Percentiles rank a stretch among this genome's conserved stretches.
phyloP scores from a whole-genome alignment of 805 yeast species.

The Ogataea saltuana region DNA sequence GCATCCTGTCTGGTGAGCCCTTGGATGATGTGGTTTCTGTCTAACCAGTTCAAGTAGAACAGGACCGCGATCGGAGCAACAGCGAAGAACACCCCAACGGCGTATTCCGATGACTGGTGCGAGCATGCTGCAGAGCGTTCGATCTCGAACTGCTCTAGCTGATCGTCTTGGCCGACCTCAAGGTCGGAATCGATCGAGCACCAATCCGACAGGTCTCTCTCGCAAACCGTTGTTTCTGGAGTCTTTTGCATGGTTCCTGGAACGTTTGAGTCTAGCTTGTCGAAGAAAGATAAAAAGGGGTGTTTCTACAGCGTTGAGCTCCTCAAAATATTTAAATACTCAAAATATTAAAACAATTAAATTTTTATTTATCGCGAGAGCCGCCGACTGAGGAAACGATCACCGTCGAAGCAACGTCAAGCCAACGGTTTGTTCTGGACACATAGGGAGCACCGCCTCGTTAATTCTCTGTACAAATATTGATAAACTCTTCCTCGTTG shows the following conservation, averaged over 20 bases:
- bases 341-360: neutral
- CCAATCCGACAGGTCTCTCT: slow-evolving; percentile 3
- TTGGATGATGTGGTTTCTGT: slow-evolving; percentile 13
- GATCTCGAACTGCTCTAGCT: neutral
- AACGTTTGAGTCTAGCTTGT: no score
- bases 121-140: slow-evolving; percentile 1
- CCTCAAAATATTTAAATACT: neutral
- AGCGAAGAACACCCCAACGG: slow-evolving; percentile 6
- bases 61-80: slow-evolving; percentile 11
- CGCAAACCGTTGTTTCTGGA: neutral
- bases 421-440: no score
- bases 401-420: no score
- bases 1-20: slow-evolving; percentile 12
- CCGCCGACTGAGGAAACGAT: neutral
- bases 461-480: slow-evolving; percentile 75
- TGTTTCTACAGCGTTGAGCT: neutral
- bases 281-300: no score
- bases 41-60: slow-evolving; percentile 17
- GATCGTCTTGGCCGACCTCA: neutral
- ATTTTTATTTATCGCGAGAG: slow-evolving; percentile 2
- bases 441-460: no score
- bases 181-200: slow-evolving; percentile 2
- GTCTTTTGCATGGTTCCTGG: slow-evolving; percentile 1
- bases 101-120: slow-evolving; percentile 6
- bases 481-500: slow-evolving; percentile 86